Evolutionary conservation across 2,329 filamentous ascomycete genomes (phyloP), one percentile per base, ranked within the genome.

Genomic region (Arthrinium phaeospermum): DNA sequence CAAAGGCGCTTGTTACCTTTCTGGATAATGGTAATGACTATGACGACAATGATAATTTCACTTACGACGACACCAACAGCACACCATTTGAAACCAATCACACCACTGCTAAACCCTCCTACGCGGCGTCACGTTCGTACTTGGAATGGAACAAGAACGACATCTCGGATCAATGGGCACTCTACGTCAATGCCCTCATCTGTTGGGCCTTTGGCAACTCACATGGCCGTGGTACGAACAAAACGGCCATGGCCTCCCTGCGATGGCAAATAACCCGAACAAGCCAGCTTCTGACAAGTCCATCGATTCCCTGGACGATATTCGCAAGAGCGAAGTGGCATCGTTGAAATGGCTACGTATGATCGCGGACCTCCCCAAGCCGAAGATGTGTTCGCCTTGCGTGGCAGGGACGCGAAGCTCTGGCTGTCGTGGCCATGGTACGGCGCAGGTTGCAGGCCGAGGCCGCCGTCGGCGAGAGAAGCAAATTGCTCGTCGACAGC

Each of bases 81-180:
- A 19, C 57, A 64, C 41, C 57, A 22, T 64, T 41, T 10, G 34
- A n/a, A 68, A 13, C 46, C 47, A 37, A 57, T 22, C 46, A 24
- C 2, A 24, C 46, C 19, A 12, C 24, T 3, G 27, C 46, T 27
- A 49, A 37, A 19, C 3, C 44, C 27, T 14, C 68, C 46, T 19
- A 24, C 46, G 5, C 46, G 3, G 30, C 46, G 24, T 45, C 13
- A 12, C 30, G 4, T 41, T 34, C 49, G 8, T 30, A 49, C 22
- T 53, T 51, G 45, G 45, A 53, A 16, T 77, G 75, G 76, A 75
- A 75, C 71, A 94, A 93, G 91, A 91, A 91, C 14, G 76, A 79
- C 2, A 87, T 93, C 68, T 96, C 95, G 88, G 94, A 93, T 16
- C 88, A 98, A 71, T 99, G 96, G 95, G 89, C 97, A 71, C 90